A percentile compares a stretch with the other conserved stretches of the same genome.
Evolutionary conservation across 164 flowering plant species (phyloP).

Genomic region (Stephania japonica): DNA sequence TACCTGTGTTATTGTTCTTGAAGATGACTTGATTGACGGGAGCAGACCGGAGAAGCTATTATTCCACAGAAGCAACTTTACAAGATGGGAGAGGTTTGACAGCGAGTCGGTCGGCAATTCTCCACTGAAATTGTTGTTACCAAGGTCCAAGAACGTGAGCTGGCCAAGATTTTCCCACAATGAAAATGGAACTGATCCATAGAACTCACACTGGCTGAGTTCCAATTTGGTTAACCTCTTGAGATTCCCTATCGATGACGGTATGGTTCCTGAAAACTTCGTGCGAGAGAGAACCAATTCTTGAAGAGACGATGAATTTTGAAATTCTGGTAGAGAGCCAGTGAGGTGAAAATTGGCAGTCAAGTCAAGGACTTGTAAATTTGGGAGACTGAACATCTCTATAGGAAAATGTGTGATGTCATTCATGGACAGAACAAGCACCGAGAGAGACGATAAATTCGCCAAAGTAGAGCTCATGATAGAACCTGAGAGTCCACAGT

Average conservation of each 20-base stretch:
- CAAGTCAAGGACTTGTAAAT: conserved; percentile 21
- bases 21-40: background rate
- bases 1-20: background rate
- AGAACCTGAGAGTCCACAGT: background rate
- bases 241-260: conserved; percentile 31
- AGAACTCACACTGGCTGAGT: conserved; percentile 24
- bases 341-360: conserved; percentile 16
- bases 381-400: conserved; percentile 20
- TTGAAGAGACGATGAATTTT: conserved; percentile 17
- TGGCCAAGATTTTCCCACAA: conserved; percentile 19
- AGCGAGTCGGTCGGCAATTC: background rate
- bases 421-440: background rate
- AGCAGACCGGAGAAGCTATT: background rate
- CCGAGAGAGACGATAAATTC: background rate
- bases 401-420: conserved; percentile 23
- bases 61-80: background rate
- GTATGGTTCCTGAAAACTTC: conserved; percentile 30
- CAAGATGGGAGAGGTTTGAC: conserved; percentile 17
- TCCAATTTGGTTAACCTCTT: conserved; percentile 23
- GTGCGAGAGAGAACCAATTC: conserved; percentile 22
- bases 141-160: background rate
- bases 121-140: background rate
- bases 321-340: conserved; percentile 30
- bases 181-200: conserved; percentile 33
- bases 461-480: background rate